Evolutionary conservation across 106 monocot genomes (phyloP).

Genomic region (Dioscorea zingiberensis): DNA sequence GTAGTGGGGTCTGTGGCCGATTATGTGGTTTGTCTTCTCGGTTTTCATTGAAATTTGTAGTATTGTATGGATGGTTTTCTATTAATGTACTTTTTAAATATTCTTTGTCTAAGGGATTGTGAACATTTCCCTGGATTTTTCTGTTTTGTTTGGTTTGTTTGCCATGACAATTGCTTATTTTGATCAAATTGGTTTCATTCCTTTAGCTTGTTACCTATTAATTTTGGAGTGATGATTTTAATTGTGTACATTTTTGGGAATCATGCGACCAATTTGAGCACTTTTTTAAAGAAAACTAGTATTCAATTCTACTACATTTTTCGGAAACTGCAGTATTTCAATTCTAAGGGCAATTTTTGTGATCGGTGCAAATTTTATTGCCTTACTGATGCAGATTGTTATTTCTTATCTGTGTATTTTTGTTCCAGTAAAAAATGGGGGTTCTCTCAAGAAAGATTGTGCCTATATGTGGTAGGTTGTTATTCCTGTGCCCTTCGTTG

Average conservation of each 20-base stretch:
- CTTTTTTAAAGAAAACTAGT: not conserved
- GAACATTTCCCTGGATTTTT: too few relatives aligned
- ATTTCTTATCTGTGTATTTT: not conserved
- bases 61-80: too few relatives aligned
- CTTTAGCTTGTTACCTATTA: too few relatives aligned
- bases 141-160: too few relatives aligned
- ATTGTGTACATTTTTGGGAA: too few relatives aligned
- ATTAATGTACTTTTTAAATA: too few relatives aligned
- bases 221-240: too few relatives aligned
- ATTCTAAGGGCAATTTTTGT: not conserved
- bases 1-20: not conserved
- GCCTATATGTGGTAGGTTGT: slow-evolving; percentile 26
- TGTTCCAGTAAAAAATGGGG: slow-evolving; percentile 19
- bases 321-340: not conserved
- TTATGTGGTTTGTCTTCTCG: not conserved
- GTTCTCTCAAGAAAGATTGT: slow-evolving; percentile 35
- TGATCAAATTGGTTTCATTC: too few relatives aligned
- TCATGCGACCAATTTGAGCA: not conserved
- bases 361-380: not conserved
- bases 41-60: not conserved
- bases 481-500: slow-evolving; percentile 31
- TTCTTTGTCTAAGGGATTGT: too few relatives aligned
- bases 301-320: too few relatives aligned
- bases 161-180: too few relatives aligned
- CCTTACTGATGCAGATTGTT: not conserved